Base-by-base conservation (phyloP, 2,329 filamentous ascomycete species). In the Claviceps spartinae region DNA sequence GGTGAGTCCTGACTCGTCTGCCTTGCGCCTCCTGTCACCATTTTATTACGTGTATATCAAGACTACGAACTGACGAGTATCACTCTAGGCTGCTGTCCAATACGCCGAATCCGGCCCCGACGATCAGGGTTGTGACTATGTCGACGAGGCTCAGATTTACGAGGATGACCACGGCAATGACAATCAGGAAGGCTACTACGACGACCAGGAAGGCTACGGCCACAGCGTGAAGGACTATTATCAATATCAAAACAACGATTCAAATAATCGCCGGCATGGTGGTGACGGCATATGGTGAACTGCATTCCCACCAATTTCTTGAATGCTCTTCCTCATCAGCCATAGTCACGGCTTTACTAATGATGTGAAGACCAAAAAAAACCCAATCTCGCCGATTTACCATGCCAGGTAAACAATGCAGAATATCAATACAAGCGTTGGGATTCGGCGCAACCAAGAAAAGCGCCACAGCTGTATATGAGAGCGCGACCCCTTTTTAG, bases 101-200 rank as follows among this genome's bases (percentile, higher is more conserved):
- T 76, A 76, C 54, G 71, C 67, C 22, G 72, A 76, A 57, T 65
- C 68, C 45, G 67, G 65, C 49, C 60, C 61, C 49, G 67, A 72
- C 44, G 68, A 66, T 26, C 68, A 72, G 50, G 67, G 72, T 34
- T 34, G 30, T 26, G 73, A 77, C 54, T 76, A 76, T 55, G 69
- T 74, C 52, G 73, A 77, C 56, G 72, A 75, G 55, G 72, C 72
- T 54, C 73, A 76, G 55, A 74, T 75, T 41, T 77, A 76, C 56
- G 73, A 77, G 59, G 74, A 77, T 55, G 72, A 74, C 52, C 72
- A 75, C 53, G 67, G 68, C 53, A 69, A 65, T 45, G 70, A 73
- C 45, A 60, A 65, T 43, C 59, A 65, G 45, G 61, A 63, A 41
- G 61, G 58, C 52, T 71, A 68, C 53, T 69, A 70, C 54, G 65